Conservation (phyloP, 176 grass and related monocot genomes). For the Poa annua region DNA sequence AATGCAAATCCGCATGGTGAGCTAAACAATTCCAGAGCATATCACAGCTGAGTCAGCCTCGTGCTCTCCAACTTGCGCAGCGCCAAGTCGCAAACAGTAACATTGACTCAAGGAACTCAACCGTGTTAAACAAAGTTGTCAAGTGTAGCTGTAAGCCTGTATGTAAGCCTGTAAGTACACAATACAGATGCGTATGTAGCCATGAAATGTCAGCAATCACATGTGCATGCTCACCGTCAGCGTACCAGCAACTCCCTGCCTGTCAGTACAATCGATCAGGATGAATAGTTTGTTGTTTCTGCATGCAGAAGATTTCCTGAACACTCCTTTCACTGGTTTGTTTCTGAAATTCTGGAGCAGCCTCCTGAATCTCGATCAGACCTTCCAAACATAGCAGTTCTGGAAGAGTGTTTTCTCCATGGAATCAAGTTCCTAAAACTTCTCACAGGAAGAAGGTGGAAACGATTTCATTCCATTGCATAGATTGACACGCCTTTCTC, state of each 20-base stretch:
- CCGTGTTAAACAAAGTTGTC: background rate
- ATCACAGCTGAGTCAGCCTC: conserved; percentile 42
- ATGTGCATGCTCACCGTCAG: background rate
- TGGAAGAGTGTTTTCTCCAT: background rate
- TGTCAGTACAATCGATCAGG: background rate
- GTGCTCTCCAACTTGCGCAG: background rate
- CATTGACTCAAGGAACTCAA: background rate
- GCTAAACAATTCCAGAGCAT: background rate
- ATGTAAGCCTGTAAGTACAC: too few relatives aligned
- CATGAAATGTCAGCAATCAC: background rate
- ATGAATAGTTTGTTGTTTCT: background rate
- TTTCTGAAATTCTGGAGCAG: conserved; percentile 8
- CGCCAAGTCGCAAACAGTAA: background rate
- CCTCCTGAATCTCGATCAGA: background rate
- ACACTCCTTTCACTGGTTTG: background rate
- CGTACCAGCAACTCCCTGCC: background rate
- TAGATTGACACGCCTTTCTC: background rate
- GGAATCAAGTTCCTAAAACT: background rate
- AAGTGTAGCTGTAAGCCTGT: too few relatives aligned
- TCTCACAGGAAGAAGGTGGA: too few relatives aligned
- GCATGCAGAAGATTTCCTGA: background rate
- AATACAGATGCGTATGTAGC: background rate
- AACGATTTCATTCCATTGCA: background rate
- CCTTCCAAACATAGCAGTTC: background rate
- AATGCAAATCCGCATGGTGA: background rate